Evolutionary conservation across 2,329 filamentous ascomycete species (phyloP).

Genomic region (Cercospora sp.): DNA sequence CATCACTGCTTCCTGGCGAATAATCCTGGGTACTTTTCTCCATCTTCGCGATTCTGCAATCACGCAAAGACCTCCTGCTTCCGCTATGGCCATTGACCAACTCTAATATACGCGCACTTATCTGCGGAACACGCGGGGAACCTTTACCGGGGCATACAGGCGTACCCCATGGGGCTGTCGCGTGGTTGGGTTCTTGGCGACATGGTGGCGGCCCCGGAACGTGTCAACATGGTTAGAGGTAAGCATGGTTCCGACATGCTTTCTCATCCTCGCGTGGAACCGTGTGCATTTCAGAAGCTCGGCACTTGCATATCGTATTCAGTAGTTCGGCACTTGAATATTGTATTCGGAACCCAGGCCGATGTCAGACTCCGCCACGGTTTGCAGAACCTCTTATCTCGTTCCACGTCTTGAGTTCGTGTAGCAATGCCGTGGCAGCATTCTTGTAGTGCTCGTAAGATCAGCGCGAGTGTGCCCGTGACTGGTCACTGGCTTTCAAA

Average conservation of each 20-base stretch:
- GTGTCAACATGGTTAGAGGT: background rate
- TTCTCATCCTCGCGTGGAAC: background rate
- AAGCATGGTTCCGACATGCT: background rate
- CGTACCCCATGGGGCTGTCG: background rate
- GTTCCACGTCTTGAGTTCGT: background rate
- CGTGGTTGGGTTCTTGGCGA: background rate
- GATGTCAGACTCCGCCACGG: background rate
- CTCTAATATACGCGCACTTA: background rate
- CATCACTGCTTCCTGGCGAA: background rate
- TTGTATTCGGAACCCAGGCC: background rate
- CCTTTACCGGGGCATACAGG: background rate
- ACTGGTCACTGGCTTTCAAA: background rate
- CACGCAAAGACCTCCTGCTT: background rate
- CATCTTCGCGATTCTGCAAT: background rate
- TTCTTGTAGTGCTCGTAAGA: background rate
- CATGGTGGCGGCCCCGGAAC: background rate
- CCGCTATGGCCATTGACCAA: background rate
- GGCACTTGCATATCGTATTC: background rate
- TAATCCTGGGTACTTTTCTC: background rate
- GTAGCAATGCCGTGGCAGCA: background rate
- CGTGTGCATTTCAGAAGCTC: background rate
- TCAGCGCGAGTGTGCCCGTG: background rate
- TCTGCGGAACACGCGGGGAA: background rate
- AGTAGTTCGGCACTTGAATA: background rate
- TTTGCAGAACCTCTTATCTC: background rate